These are phyloP conservation scores for Thermothielavioides terrestris DNA, from an alignment of 495 filamentous ascomycete species.

Conservation along the genomic window DNA sequence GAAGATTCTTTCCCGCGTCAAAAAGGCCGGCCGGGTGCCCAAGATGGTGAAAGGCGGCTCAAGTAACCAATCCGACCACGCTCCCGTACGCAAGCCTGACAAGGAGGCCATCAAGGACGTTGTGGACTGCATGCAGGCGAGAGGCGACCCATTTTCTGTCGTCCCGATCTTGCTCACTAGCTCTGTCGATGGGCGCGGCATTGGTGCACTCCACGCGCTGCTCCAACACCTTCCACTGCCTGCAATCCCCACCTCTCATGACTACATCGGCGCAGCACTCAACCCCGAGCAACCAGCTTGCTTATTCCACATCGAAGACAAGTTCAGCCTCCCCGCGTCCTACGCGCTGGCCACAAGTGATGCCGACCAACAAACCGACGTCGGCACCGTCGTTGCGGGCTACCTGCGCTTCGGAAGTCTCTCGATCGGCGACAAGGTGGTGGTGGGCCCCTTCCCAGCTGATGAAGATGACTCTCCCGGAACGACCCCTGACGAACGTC, in stretches of 20 bases:
- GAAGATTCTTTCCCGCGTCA: conserved; percentile 68
- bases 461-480: conserved; percentile 32
- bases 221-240: conserved; percentile 71
- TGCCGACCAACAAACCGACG: conserved; percentile 27
- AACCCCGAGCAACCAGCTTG: conserved; percentile 45
- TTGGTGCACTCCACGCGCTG: conserved; percentile 73
- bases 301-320: conserved; percentile 84
- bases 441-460: conserved; percentile 68
- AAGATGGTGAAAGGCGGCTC: conserved; percentile 51
- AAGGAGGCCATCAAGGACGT: conserved; percentile 43
- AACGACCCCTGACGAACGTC: conserved; percentile 31
- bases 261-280: conserved; percentile 33
- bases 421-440: conserved; percentile 66
- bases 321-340: conserved; percentile 48
- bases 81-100: conserved; percentile 36
- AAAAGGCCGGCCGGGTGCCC: conserved; percentile 63
- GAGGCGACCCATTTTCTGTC: conserved; percentile 40
- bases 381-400: conserved; percentile 65
- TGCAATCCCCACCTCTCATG: conserved; percentile 37
- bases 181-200: conserved; percentile 74
- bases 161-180: conserved; percentile 88
- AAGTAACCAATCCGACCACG: conserved; percentile 24
- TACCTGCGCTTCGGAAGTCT: conserved; percentile 71
- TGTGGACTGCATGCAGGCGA: conserved; percentile 37
- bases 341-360: conserved; percentile 35